Evolutionary conservation across 1,139 yeast species (phyloP), one percentile per base, ranked within the genome.

Genomic region (Diutina pseudorugosa): DNA sequence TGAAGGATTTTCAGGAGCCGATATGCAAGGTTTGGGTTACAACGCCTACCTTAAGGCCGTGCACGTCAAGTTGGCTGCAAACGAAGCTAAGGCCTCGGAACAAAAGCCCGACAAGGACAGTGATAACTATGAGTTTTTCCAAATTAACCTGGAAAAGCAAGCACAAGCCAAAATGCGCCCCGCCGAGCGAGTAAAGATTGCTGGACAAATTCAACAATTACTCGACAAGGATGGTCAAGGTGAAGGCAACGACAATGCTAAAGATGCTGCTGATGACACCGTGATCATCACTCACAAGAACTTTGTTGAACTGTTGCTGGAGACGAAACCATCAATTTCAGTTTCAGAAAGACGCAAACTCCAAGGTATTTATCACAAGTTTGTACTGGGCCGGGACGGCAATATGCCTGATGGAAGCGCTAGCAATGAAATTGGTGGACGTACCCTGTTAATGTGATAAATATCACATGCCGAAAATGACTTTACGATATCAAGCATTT

Each of bases 31-130:
- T 0, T 71, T 93, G 52, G 84, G 91, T 47, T 91, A 90, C 66
- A 93, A 90, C 67, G 96, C 98, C 0, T 90, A 91, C 62, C 74
- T 93, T 63, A 85, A 84, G 58, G 95, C 96, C 8, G 95, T 93
- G 19, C 98, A 93, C 64, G 83, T 84, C 47, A 80, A 76, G 54
- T 72, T 91, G 53, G 83, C 82, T 44, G 74, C 68, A 54, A 67
- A 64, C 16, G 64, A 58, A 40, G 64, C 62, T 41, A 56, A 58
- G 18, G 53, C 54, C 1, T 52, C 54, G 2, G 53, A 52, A 3
- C 40, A 41, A 12, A 27, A 27, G 23, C 49, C 49, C 21, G 7
- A 45, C 18, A 42, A 43, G 18, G 50, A 33, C 0, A 40, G 14
- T 18, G 42, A 59, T 16, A 56, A 54, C 3, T 60, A 65, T 41